Evolutionary conservation across 2,329 filamentous ascomycete genomes (phyloP), one percentile per base, ranked within the genome.

Genomic region (Fusarium xyrophilum): DNA sequence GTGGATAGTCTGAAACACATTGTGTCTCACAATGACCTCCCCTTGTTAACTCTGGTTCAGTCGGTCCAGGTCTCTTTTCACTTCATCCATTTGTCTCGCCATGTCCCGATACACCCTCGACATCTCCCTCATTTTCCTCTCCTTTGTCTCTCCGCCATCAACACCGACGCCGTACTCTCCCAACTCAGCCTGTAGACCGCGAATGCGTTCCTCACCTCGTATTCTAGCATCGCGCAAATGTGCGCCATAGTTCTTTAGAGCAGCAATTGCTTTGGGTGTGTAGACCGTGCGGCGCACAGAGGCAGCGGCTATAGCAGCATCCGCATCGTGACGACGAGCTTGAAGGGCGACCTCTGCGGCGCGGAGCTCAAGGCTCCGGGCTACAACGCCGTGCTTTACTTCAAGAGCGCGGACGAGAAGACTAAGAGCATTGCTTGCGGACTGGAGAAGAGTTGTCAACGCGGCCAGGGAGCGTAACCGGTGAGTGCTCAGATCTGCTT

Each of bases 111-210:
- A 85, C 11, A 82, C 80, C 56, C 80, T 78, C 6, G 83, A 85
- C 80, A 87, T 83, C 73, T 88, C 85, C 56, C 82, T 79, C 81
- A 87, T 82, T 27, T 77, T 79, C 61, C 78, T 80, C 70, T 84
- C 84, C 76, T 84, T 86, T 11, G 53, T 74, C 51, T 78, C 77
- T 2, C 69, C 75, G 2, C 74, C 75, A 13, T 74, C 73, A 2
- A 80, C 72, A 5, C 74, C 77, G 3, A 86, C 82, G 0, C 86
- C 85, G 59, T 87, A 88, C 32, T 81, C 83, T 12, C 69, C 77
- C 42, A 88, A 73, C 72, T 86, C 80, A 14, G 75, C 79, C 71
- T 77, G 73, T 33, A 83, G 67, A 19, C 79, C 77, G 15, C 79
- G 76, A 1, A 85, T 67, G 3, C 77, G 77, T 70, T 86, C 84